Conservation (phyloP, 176 grass and related monocot species). For the Oryza officinalis region DNA sequence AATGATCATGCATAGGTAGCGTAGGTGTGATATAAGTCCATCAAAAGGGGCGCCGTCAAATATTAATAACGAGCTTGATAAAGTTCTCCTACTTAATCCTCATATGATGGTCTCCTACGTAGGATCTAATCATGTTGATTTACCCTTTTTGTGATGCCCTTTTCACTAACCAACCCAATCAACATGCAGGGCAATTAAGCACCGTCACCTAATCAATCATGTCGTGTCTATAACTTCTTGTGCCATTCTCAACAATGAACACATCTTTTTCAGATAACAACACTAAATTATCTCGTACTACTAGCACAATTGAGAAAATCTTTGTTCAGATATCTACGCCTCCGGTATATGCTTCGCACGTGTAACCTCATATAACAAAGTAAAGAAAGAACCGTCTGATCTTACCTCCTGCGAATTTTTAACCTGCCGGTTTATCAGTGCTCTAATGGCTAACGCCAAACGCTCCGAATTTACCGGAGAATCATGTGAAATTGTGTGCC, state of each 20-base stretch:
- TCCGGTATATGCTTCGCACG: background rate
- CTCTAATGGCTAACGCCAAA: background rate
- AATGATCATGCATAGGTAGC: slow-evolving; percentile 4
- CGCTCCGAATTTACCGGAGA: background rate
- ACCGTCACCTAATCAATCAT: slow-evolving; percentile 1
- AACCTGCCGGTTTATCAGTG: background rate
- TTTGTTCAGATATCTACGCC: background rate
- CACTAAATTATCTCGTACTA: background rate
- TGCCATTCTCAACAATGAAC: background rate
- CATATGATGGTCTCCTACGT: slow-evolving; percentile 20
- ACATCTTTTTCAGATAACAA: background rate
- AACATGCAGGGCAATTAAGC: background rate
- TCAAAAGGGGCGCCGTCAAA: slow-evolving; percentile 30
- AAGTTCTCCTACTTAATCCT: slow-evolving; percentile 24
- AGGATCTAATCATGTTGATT: slow-evolving; percentile 18
- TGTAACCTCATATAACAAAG: background rate
- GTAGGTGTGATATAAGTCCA: background rate
- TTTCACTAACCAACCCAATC: background rate
- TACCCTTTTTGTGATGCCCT: background rate
- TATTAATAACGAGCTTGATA: background rate
- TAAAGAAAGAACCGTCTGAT: background rate
- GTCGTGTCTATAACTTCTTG: background rate
- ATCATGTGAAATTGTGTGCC: background rate
- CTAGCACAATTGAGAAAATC: background rate
- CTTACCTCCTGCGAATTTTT: background rate